These are phyloP conservation scores for Alternaria sp. DNA, from an alignment of 2,329 filamentous ascomycete species.

Conservation along the genomic window DNA sequence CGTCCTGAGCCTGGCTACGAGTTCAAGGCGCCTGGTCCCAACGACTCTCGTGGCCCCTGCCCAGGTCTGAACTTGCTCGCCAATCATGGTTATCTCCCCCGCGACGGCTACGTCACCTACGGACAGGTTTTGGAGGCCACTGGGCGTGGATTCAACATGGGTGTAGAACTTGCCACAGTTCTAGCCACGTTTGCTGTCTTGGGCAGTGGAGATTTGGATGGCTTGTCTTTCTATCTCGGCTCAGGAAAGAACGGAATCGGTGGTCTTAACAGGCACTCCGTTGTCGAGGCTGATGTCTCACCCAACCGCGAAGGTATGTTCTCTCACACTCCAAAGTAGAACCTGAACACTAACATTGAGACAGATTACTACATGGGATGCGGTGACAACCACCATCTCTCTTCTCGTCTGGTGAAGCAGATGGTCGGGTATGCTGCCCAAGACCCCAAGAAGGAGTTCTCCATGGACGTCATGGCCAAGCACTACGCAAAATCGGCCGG, in stretches of 20 bases:
- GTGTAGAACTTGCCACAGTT: slow-evolving; percentile 37
- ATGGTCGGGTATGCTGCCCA: slow-evolving; percentile 17
- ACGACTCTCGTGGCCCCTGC: slow-evolving; percentile 50
- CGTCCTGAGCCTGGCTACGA: slow-evolving; percentile 28
- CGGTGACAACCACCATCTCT: slow-evolving; percentile 53
- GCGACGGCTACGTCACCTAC: slow-evolving; percentile 45
- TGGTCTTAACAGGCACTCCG: slow-evolving; percentile 50
- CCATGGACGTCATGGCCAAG: slow-evolving; percentile 37
- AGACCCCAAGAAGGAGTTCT: slow-evolving; percentile 31
- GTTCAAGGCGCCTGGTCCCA: slow-evolving; percentile 22
- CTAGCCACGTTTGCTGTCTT: slow-evolving; percentile 35
- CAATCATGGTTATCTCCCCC: slow-evolving; percentile 59
- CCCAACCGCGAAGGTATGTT: slow-evolving; percentile 48
- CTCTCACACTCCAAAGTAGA: not conserved
- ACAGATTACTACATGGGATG: slow-evolving; percentile 45
- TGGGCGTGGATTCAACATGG: slow-evolving; percentile 32
- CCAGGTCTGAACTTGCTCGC: slow-evolving; percentile 62
- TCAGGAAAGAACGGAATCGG: slow-evolving; percentile 25
- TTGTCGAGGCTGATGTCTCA: slow-evolving; percentile 45
- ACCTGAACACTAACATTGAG: slow-evolving; percentile 35
- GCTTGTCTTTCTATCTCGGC: slow-evolving; percentile 28
- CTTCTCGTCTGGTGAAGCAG: slow-evolving; percentile 23
- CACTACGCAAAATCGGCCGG: slow-evolving; percentile 49
- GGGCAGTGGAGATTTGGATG: slow-evolving; percentile 28
- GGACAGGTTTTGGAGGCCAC: slow-evolving; percentile 24